Conservation (phyloP, 495 filamentous ascomycete species). For the Immersiella caudata region DNA sequence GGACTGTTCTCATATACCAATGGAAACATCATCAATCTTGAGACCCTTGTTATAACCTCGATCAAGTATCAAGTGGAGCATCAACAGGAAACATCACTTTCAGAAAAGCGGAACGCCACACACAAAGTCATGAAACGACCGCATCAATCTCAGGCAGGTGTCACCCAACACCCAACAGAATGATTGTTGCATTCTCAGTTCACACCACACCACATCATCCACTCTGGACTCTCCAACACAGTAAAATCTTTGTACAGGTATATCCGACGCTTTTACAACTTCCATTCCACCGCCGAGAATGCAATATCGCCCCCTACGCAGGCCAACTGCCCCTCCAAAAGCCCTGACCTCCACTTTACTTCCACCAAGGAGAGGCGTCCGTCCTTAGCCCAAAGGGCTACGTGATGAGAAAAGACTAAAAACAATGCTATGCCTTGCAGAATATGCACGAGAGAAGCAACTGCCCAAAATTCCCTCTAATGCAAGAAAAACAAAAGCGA, state of each 20-base stretch:
- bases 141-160: neutral
- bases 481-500: conserved; percentile 18
- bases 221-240: neutral
- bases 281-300: neutral
- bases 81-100: too few relatives aligned
- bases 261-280: conserved; percentile 8
- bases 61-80: too few relatives aligned
- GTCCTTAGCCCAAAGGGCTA: neutral
- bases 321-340: neutral
- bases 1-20: too few relatives aligned
- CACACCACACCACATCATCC: neutral
- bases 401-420: neutral
- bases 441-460: neutral
- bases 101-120: too few relatives aligned
- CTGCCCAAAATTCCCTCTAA: conserved; percentile 17
- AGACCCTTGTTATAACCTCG: too few relatives aligned
- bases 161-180: neutral
- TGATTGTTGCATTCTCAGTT: neutral
- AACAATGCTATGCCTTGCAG: conserved; percentile 19
- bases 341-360: neutral
- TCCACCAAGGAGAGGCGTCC: neutral
- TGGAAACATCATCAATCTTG: too few relatives aligned
- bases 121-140: neutral
- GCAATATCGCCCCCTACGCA: too few relatives aligned
- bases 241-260: conserved; percentile 8